Percentiles rank a stretch among this genome's conserved stretches.
These are phyloP conservation scores for Glycyrrhiza uralensis DNA, from an alignment of 306 rosid species.

Conservation along the genomic window DNA sequence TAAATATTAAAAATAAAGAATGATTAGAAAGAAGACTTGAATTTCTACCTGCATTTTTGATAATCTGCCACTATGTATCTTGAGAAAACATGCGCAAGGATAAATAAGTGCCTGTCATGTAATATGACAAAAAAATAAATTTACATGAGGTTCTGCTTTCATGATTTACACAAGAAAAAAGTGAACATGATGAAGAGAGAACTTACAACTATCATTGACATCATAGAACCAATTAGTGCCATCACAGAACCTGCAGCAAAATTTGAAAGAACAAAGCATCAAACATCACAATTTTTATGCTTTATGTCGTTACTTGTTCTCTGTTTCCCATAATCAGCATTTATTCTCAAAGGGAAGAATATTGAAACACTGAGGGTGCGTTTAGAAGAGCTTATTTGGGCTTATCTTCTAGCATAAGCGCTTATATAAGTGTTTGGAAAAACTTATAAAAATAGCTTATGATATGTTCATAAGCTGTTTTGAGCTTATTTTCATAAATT, in stretches of 20 bases:
- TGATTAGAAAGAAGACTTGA: background rate
- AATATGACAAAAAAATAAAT: background rate
- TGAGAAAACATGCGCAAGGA: constrained; percentile 56
- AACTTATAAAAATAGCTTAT: too few relatives aligned
- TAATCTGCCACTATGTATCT: constrained; percentile 36
- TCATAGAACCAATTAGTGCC: constrained; percentile 69
- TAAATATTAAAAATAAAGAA: background rate
- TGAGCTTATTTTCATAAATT: too few relatives aligned
- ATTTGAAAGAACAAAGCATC: background rate
- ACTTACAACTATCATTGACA: constrained; percentile 72
- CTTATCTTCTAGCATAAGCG: too few relatives aligned
- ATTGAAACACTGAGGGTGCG: too few relatives aligned
- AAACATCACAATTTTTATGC: background rate
- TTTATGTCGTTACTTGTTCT: background rate
- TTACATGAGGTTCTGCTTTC: background rate
- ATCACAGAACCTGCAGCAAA: constrained; percentile 48
- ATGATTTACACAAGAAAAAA: background rate
- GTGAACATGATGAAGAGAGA: background rate
- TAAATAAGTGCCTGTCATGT: constrained; percentile 44
- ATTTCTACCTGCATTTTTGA: constrained; percentile 37
- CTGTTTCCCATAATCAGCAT: background rate
- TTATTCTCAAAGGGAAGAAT: background rate
- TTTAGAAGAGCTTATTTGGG: too few relatives aligned
- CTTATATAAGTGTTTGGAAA: too few relatives aligned
- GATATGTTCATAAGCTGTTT: too few relatives aligned